A percentile compares a stretch with the other conserved stretches of the same genome.
Evolutionary conservation across 768 basidiomycete species (phyloP).

Genomic region (Tulasnella sp.): DNA sequence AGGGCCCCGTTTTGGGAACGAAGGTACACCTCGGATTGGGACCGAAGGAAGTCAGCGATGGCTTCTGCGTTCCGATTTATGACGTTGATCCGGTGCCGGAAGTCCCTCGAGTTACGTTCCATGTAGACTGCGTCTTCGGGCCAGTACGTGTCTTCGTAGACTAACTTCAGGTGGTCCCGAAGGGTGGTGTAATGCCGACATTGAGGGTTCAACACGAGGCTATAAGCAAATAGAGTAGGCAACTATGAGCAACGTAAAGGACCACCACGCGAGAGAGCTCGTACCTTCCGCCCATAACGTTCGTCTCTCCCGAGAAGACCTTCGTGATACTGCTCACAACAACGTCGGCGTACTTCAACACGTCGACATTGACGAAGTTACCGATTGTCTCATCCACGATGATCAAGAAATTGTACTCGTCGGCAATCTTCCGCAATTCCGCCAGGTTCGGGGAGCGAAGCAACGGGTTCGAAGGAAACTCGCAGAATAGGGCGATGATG

Average conservation of each 20-base stretch:
- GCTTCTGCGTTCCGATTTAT: slow-evolving; percentile 82
- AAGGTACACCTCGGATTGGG: background rate
- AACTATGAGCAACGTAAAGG: no score
- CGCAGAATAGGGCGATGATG: slow-evolving; percentile 78
- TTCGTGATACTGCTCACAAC: slow-evolving; percentile 90
- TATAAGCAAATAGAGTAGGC: slow-evolving; percentile 37
- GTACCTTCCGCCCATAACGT: slow-evolving; percentile 97
- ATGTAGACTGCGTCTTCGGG: slow-evolving; percentile 91
- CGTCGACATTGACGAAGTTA: slow-evolving; percentile 90
- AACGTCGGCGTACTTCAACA: slow-evolving; percentile 80
- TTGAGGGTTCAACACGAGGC: slow-evolving; percentile 82
- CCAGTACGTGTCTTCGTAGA: slow-evolving; percentile 84
- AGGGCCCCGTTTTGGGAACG: slow-evolving; percentile 21
- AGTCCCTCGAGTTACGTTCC: slow-evolving; percentile 97
- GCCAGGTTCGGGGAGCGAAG: slow-evolving; percentile 78
- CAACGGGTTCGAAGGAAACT: slow-evolving; percentile 95
- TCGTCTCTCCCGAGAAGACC: slow-evolving; percentile 89
- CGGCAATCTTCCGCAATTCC: slow-evolving; percentile 71
- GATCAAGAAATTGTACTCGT: slow-evolving; percentile 82
- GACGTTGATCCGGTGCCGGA: slow-evolving; percentile 62
- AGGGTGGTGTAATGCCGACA: slow-evolving; percentile 64
- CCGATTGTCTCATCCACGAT: slow-evolving; percentile 94
- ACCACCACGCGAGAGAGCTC: slow-evolving; percentile 33
- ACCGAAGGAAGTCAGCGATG: slow-evolving; percentile 71
- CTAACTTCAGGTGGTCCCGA: slow-evolving; percentile 53